phyloP scores from a whole-genome alignment of 208 protist genomes.

The Trypanosomatidae sp. region DNA sequence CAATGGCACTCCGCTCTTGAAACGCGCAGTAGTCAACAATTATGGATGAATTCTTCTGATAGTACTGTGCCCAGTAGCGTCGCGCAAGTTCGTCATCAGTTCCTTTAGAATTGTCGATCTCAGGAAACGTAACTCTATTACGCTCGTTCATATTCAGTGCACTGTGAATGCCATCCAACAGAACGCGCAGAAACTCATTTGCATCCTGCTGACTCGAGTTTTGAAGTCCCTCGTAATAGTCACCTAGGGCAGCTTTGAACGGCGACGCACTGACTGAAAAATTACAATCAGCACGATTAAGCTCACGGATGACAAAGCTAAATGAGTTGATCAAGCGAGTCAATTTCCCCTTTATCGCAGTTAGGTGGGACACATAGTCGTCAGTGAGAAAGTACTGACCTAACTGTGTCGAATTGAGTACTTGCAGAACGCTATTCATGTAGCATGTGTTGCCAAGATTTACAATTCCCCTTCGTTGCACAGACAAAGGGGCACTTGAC shows the following conservation, averaged over 20 bases:
- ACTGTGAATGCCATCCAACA: slow-evolving; percentile 93
- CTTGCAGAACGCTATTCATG: slow-evolving; percentile 90
- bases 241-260: slow-evolving; percentile 81
- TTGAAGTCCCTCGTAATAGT: slow-evolving; percentile 67
- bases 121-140: slow-evolving; percentile 25
- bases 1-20: slow-evolving; percentile 73
- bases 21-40: slow-evolving; percentile 88
- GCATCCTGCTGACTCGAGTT: slow-evolving; percentile 89
- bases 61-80: slow-evolving; percentile 79
- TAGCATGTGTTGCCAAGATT: slow-evolving; percentile 95
- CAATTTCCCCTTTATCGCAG: slow-evolving; percentile 33
- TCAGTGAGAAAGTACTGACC: slow-evolving; percentile 88
- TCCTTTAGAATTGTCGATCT: slow-evolving; percentile 76
- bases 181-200: slow-evolving; percentile 91
- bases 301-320: slow-evolving; percentile 77
- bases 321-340: slow-evolving; percentile 60
- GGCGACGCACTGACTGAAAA: slow-evolving; percentile 71
- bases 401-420: slow-evolving; percentile 81
- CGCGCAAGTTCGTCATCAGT: slow-evolving; percentile 76
- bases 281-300: slow-evolving; percentile 48
- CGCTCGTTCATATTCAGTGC: slow-evolving; percentile 79
- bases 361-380: slow-evolving; percentile 56
- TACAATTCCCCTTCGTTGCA: slow-evolving; percentile 68
- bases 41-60: slow-evolving; percentile 89
- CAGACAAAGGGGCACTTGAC: slow-evolving; percentile 12